Percentiles rank a stretch among this genome's conserved stretches.
phyloP scores from a whole-genome alignment of 306 rosid species.

The Benincasa hispida region DNA sequence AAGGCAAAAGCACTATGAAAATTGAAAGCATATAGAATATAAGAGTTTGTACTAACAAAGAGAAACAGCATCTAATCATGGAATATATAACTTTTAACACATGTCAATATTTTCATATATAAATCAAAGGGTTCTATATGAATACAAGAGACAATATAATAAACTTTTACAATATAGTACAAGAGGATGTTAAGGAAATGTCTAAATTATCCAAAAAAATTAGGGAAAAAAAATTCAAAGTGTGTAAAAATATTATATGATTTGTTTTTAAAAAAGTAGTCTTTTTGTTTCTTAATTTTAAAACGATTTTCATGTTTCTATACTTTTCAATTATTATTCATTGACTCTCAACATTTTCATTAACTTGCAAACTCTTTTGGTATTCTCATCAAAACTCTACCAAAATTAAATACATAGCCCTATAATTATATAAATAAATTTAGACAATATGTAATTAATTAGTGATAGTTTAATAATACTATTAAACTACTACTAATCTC shows the following conservation, averaged over 20 bases:
- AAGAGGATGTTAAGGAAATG: background rate
- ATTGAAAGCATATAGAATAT: background rate
- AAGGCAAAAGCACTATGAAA: background rate
- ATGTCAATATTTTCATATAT: background rate
- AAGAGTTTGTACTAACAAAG: background rate
- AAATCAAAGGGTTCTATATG: background rate
- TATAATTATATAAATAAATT: background rate
- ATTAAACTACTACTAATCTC: no score
- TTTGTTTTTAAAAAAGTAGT: no score
- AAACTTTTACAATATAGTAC: background rate
- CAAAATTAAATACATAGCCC: background rate
- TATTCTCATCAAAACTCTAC: background rate
- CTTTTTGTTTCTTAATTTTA: background rate
- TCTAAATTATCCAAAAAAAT: background rate
- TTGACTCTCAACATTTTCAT: background rate
- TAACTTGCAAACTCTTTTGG: background rate
- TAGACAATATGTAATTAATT: no score
- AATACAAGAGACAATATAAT: background rate
- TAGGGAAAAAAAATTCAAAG: background rate
- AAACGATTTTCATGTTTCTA: background rate
- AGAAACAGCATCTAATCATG: slow-evolving; percentile 2
- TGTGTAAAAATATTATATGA: background rate
- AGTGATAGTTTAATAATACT: no score
- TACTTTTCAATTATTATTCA: background rate
- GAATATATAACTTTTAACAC: background rate